Evolutionary conservation across 306 rosid genomes (phyloP), one percentile per base, ranked within the genome.

Genomic region (Fragaria vesca): DNA sequence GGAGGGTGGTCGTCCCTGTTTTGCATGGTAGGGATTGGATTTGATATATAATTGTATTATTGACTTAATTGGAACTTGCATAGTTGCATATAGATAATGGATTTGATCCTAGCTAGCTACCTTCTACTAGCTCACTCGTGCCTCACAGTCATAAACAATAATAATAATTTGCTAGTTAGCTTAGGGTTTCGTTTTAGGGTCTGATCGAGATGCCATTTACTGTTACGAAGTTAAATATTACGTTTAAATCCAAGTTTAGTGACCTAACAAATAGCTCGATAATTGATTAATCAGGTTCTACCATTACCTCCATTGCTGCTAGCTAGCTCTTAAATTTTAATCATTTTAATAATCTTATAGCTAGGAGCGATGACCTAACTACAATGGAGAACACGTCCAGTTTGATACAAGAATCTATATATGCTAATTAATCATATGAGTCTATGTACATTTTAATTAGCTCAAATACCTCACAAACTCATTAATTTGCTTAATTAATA

Each of bases 81-180:
- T 38, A 24, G 6, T 2, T 24, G 15, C 12, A 58, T 58, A 60
- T 18, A 58, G 32, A 9, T 4, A 58, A 30, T 26, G 18, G 26
- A 20, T 36, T 15, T 7, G 63, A 30, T 36, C 34, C 20, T 51
- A n/a, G 66, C 30, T 24, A 58, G 28, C 28, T 28, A 4, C 66
- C 66, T 28, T 54, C 51, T 48, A 76, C 47, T 38, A 38, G 10
- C 11, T 34, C 78, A 66, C 81, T 55, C 67, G 30, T 72, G 75
- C 65, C 71, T 36, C 12, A 47, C 42, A 46, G 26, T 51, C 13
- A 50, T 52, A 16, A 20, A 30, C 68, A 12, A 30, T 30, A 26
- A 20, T 54, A 18, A 52, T 18, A 17, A n/a, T n/a, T 52, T 16
- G 20, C 8, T 62, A 30, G 10, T 42, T 30, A 24, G 26, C 26